A percentile compares a stretch with the other conserved stretches of the same genome.
These are phyloP conservation scores for Remersonia thermophila DNA, from an alignment of 2,329 filamentous ascomycete species.

Conservation along the genomic window DNA sequence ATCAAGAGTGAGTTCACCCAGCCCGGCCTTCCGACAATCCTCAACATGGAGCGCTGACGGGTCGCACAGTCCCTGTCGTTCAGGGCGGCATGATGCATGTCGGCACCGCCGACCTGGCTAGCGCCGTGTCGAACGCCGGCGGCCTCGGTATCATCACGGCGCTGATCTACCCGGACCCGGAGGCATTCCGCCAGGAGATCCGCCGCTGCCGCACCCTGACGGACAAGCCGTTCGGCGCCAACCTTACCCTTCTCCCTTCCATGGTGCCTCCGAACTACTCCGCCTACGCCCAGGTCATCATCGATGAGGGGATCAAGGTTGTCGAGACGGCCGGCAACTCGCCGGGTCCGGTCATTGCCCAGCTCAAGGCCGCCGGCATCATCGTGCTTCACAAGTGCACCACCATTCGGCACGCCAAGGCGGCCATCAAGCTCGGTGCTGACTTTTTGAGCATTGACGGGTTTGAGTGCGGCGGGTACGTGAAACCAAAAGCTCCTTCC, in stretches of 20 bases:
- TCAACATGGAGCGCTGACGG: too few relatives aligned
- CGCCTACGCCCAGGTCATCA: slow-evolving; percentile 82
- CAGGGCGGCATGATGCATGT: slow-evolving; percentile 82
- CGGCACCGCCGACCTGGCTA: slow-evolving; percentile 66
- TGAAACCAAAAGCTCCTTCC: too few relatives aligned
- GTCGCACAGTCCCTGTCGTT: slow-evolving; percentile 65
- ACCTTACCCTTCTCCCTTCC: slow-evolving; percentile 84
- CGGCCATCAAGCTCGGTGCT: slow-evolving; percentile 84
- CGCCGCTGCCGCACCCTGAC: slow-evolving; percentile 72
- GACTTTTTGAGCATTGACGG: slow-evolving; percentile 96
- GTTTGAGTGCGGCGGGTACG: slow-evolving; percentile 76
- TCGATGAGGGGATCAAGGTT: slow-evolving; percentile 82
- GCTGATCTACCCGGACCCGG: slow-evolving; percentile 84
- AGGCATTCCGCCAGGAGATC: slow-evolving; percentile 89
- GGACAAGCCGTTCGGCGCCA: slow-evolving; percentile 74
- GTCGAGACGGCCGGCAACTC: slow-evolving; percentile 54
- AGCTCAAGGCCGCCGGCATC: slow-evolving; percentile 68
- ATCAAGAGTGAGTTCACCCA: slow-evolving; percentile 29
- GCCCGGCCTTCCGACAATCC: too few relatives aligned
- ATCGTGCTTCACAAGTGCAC: slow-evolving; percentile 96
- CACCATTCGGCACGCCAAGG: slow-evolving; percentile 83
- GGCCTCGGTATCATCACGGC: slow-evolving; percentile 74
- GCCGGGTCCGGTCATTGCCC: slow-evolving; percentile 79
- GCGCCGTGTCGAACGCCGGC: slow-evolving; percentile 69
- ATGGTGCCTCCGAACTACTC: slow-evolving; percentile 84